Base-by-base conservation (phyloP, 1,284 basidiomycete species). In the Xerocomus minutiporus region DNA sequence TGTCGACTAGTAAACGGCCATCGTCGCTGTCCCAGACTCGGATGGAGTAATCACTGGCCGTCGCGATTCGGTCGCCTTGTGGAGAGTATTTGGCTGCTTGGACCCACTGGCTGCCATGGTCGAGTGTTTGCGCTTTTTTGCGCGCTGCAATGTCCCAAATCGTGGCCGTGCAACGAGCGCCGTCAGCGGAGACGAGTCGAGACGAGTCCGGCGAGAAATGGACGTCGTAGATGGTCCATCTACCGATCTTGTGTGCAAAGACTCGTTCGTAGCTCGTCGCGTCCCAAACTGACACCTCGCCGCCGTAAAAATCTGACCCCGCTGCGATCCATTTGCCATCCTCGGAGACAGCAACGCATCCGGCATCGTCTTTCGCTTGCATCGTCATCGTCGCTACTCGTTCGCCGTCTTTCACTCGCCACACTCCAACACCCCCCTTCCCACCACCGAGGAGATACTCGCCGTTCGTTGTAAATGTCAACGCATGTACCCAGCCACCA, bases 331-430 rank as follows among this genome's bases (percentile, higher is more conserved):
- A 32, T 32, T 12, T 48, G 2, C 12, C 31, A 32, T 32, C 31
- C 31, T 32, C 13, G 6, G 55, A 61, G 36, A 59, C 34, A 8
- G 56, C 59, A 6, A 58, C 13, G 8, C 31, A 50, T 20, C 17
- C 17, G 17, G 17, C 17, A 20, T 20, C 17, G 31, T 31, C 47
- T 31, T 28, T 48, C 1, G 29, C 34, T 23, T 48, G 31, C 17
- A 20, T 20, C 17, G 17, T 20, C 42, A 46, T 47, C 35, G 5
- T 15, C 8, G 25, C 59, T 1, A 56, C 26, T 13, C 23, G 29
- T 28, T 46, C 23, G 12, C 34, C 38, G 28, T 41, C 44, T 23
- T 25, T 17, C 26, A 46, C 9, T 29, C 40, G 34, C 59, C 59
- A 61, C 29, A 50, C 29, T n/a, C 41, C 42, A 23, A 61, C 46